Conservation (phyloP, 1,139 yeast species). For the Hansenula lynferdii region DNA sequence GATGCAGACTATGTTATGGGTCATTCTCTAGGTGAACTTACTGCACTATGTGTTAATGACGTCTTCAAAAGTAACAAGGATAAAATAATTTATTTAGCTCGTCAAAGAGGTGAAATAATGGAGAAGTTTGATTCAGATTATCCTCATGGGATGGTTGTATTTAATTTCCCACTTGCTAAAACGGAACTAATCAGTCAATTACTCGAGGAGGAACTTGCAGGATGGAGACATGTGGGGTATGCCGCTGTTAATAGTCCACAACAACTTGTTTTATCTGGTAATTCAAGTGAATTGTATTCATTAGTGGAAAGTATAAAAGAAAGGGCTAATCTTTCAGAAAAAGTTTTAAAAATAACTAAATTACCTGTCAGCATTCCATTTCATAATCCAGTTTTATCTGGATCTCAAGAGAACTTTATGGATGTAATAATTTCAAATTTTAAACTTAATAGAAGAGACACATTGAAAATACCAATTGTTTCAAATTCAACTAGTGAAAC, state of each 20-base stretch:
- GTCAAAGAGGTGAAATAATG: conserved; percentile 39
- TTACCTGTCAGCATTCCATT: conserved; percentile 44
- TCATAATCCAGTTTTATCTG: conserved; percentile 32
- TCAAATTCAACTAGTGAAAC: conserved; percentile 33
- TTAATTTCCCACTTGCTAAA: conserved; percentile 29
- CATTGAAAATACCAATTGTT: conserved; percentile 27
- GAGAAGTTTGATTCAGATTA: conserved; percentile 19
- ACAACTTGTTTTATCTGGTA: conserved; percentile 40
- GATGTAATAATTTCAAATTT: conserved; percentile 17
- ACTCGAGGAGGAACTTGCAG: too few species aligned
- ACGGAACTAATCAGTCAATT: too few species aligned
- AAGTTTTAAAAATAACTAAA: conserved; percentile 25
- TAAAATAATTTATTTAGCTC: conserved; percentile 32
- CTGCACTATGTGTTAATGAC: conserved; percentile 39
- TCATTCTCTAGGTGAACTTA: conserved; percentile 57
- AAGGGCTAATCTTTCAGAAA: conserved; percentile 20
- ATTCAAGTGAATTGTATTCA: conserved; percentile 14
- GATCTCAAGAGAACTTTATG: conserved; percentile 30
- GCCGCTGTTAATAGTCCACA: conserved; percentile 36
- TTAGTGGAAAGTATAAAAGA: conserved; percentile 11
- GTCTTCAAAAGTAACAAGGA: conserved; percentile 28
- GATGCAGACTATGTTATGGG: conserved; percentile 34
- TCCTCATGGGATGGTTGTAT: conserved; percentile 36
- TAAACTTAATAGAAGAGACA: conserved; percentile 5
- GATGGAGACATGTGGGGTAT: conserved; percentile 22